Evolutionary conservation across 768 basidiomycete genomes (phyloP), one percentile per base, ranked within the genome.

Genomic region (Russula sp.): DNA sequence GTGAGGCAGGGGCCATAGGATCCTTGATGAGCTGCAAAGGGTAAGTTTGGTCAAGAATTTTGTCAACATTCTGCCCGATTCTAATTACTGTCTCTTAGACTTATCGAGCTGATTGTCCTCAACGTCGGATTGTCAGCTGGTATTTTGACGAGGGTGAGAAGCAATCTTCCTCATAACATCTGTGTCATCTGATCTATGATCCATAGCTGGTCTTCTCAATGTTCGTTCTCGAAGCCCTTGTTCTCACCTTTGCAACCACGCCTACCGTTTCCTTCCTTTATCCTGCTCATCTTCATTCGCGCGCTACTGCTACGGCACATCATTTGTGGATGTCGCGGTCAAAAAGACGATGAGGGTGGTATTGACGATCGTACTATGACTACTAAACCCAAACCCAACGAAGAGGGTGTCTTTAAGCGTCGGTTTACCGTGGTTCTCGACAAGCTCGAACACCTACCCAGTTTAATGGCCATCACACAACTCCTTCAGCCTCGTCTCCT

Each of bases 1-100:
- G 96, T 44, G 96, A 98, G 72, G 76, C 88, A 0, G 80, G 84
- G 40, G 86, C 94, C 0, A 88, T 98, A 57, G 97, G 97, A 0
- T 86, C 90, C 16, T 74, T 98, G 57, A 98, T 99, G 95, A 90
- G 88, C 71, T 96, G 94, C 72, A 95, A 98, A 81, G 94, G 93
- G 89, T 89, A 62, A 40, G 79, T 57, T 59, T 32, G 44, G 20
- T 11, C 28, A 59, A 55, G 5, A 36, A 2, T 10, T 1, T n/a
- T 11, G 24, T 24, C 28, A 28, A 1, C n/a, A 13, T 24, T 50
- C 7, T 46, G 6, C 8, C 42, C 57, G n/a, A 57, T 44, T 2
- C 52, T 59, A 36, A 57, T 44, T 2, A 18, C 7, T 14, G 10
- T 51, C n/a, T 57, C 20, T 40, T 56, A 91, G 89, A 26, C 80